Conservation (phyloP, 2,329 filamentous ascomycete genomes). For the Raffaelea deltoideospora region DNA sequence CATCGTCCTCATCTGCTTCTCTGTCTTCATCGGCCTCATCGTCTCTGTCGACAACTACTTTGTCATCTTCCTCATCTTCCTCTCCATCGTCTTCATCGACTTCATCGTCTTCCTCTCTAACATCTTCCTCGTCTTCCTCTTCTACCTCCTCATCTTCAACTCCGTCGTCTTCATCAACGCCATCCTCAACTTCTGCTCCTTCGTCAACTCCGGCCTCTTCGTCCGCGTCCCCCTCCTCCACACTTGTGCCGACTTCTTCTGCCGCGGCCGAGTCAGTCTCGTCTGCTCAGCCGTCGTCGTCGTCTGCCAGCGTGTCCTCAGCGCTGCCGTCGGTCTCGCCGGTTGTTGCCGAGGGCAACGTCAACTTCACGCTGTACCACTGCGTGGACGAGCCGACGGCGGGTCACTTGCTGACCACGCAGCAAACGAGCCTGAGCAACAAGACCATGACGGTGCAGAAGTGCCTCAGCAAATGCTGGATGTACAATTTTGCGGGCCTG, state of each 20-base stretch:
- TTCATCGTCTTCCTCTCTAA: neutral
- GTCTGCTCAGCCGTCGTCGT: neutral
- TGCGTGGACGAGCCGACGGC: conserved; percentile 10
- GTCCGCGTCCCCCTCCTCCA: neutral
- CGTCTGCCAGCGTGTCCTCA: neutral
- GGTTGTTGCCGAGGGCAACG: conserved; percentile 3
- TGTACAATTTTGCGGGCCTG: conserved; percentile 20
- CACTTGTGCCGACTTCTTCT: neutral
- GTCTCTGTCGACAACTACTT: neutral
- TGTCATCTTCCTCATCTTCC: neutral
- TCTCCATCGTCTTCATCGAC: neutral
- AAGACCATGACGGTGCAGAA: conserved; percentile 15
- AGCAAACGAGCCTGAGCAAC: conserved; percentile 1
- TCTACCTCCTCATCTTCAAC: neutral
- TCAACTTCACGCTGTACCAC: conserved; percentile 10
- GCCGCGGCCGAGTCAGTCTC: neutral
- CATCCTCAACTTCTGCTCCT: neutral
- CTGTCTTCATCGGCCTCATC: neutral
- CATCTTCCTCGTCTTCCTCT: neutral
- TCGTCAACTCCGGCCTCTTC: neutral
- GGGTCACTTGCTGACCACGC: conserved; percentile 7
- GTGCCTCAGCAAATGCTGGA: conserved; percentile 16
- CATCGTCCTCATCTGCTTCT: neutral
- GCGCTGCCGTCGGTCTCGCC: conserved; percentile 1
- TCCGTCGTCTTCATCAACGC: neutral